These are phyloP conservation scores for Larix kaempferi DNA, from an alignment of 75 land plant genomes.

Conservation along the genomic window DNA sequence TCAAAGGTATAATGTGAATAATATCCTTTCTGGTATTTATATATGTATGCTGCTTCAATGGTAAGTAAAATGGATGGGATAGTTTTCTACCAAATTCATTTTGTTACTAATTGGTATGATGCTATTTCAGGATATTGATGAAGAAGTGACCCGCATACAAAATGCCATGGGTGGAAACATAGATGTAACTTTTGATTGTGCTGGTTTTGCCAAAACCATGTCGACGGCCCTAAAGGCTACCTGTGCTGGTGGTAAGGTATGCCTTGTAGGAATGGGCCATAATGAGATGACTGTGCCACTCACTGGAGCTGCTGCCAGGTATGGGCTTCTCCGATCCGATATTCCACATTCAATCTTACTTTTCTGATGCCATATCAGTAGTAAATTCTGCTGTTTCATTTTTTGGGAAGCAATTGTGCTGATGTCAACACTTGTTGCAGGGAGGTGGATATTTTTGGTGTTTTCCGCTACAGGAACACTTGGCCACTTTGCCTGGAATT, in stretches of 20 bases:
- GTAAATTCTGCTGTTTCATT: too few species aligned
- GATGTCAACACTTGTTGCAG: constrained; percentile 16
- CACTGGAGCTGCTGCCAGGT: constrained; percentile 82
- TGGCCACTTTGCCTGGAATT: constrained; percentile 91
- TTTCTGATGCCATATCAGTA: too few species aligned
- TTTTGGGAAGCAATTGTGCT: too few species aligned
- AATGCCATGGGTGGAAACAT: constrained; percentile 59
- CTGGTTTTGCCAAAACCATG: constrained; percentile 82
- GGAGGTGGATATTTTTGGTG: constrained; percentile 84
- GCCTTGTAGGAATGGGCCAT: constrained; percentile 90
- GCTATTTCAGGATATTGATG: constrained; percentile 53
- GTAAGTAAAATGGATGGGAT: not conserved
- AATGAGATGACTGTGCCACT: constrained; percentile 77
- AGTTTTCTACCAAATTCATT: not conserved
- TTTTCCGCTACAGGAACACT: constrained; percentile 88
- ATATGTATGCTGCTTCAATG: not conserved
- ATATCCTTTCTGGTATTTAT: not conserved
- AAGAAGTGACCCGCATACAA: constrained; percentile 51
- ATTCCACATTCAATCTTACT: too few species aligned
- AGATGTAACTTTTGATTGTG: constrained; percentile 86
- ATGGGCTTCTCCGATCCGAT: not conserved
- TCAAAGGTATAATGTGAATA: not conserved
- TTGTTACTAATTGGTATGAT: not conserved
- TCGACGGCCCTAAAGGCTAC: constrained; percentile 82
- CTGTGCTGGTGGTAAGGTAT: constrained; percentile 78